Conservation (phyloP, 1,284 basidiomycete species). For the Athelia psychrophila region DNA sequence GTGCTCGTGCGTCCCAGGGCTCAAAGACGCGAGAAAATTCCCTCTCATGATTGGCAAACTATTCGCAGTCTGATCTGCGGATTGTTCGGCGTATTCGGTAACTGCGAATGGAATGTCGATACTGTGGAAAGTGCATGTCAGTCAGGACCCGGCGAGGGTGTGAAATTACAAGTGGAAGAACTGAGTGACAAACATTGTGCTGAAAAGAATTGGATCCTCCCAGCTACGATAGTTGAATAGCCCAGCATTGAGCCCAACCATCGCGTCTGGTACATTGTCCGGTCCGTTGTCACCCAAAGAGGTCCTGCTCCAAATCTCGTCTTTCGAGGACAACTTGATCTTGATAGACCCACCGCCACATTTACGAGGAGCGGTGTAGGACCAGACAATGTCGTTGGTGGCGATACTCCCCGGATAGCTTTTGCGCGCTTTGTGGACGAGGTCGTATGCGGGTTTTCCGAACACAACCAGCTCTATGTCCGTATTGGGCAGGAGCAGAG, state of each 20-base stretch:
- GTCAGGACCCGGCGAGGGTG: background rate
- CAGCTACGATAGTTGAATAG: conserved; percentile 31
- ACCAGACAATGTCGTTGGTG: conserved; percentile 25
- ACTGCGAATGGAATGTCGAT: conserved; percentile 34
- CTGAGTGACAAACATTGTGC: conserved; percentile 20
- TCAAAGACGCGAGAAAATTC: conserved; percentile 11
- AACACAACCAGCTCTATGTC: conserved; percentile 37
- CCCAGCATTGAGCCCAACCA: conserved; percentile 38
- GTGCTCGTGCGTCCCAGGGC: conserved; percentile 7
- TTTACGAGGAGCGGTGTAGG: conserved; percentile 27
- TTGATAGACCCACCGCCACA: conserved; percentile 29
- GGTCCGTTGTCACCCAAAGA: background rate
- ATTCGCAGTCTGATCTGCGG: conserved; percentile 24
- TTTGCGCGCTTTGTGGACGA: conserved; percentile 24
- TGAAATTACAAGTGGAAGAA: background rate
- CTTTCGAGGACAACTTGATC: conserved; percentile 25
- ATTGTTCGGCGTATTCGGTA: conserved; percentile 41
- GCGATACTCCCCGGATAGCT: conserved; percentile 20
- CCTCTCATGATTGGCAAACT: conserved; percentile 26
- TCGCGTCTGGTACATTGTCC: conserved; percentile 27
- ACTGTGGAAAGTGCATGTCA: conserved; percentile 8
- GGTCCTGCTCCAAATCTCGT: conserved; percentile 5
- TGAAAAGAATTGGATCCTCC: conserved; percentile 15
- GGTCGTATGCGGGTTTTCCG: conserved; percentile 26
- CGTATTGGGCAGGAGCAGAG: conserved; percentile 34